Conservation (phyloP, 176 grass and related monocot species). For the Triticum turgidum region DNA sequence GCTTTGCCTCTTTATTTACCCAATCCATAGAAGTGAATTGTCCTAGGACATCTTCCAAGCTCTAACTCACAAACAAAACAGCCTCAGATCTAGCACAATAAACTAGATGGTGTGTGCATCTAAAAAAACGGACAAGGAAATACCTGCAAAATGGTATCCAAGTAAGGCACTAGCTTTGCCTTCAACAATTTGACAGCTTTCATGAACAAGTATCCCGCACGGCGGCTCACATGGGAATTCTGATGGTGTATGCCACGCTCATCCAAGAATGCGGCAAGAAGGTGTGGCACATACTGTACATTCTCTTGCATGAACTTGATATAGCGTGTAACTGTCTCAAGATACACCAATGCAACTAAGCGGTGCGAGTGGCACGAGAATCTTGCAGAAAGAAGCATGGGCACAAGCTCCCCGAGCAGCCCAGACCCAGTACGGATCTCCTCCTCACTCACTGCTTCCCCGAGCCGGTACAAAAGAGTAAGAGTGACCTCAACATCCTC, state of each 20-base stretch:
- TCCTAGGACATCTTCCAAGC: constrained; percentile 71
- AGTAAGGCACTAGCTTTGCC: constrained; percentile 77
- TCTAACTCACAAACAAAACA: constrained; percentile 57
- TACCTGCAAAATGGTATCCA: constrained; percentile 93
- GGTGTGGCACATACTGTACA: constrained; percentile 65
- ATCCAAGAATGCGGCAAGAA: constrained; percentile 82
- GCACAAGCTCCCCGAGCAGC: constrained; percentile 66
- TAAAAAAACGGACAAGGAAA: constrained; percentile 25
- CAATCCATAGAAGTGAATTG: constrained; percentile 61
- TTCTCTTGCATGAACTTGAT: constrained; percentile 94
- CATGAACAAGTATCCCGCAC: constrained; percentile 94
- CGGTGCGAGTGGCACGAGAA: constrained; percentile 83
- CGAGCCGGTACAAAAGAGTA: constrained; percentile 73
- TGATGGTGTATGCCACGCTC: constrained; percentile 83
- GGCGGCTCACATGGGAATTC: constrained; percentile 73
- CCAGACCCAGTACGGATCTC: constrained; percentile 66
- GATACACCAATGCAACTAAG: constrained; percentile 81
- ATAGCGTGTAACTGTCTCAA: constrained; percentile 80
- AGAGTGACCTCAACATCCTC: constrained; percentile 84
- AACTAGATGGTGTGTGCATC: constrained; percentile 17
- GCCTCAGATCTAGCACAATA: constrained; percentile 22
- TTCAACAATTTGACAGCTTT: constrained; percentile 84
- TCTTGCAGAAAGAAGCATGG: constrained; percentile 76
- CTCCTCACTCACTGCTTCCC: constrained; percentile 74
- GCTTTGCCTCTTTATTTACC: constrained; percentile 56